Conservation (phyloP, 148 eudicot species). For the Camellia granthamiana region DNA sequence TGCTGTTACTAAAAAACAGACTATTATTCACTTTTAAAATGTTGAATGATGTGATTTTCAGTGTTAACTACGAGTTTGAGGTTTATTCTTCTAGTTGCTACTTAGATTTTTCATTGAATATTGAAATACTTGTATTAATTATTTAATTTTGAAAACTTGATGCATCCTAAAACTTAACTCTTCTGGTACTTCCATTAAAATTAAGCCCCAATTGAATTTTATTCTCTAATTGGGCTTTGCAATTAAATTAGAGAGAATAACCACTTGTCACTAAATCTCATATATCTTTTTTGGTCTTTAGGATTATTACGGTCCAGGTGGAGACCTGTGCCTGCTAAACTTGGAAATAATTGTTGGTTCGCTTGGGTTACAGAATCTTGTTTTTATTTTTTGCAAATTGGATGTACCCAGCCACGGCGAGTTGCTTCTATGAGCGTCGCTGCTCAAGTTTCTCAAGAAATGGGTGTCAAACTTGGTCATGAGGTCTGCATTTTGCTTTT, state of each 20-base stretch:
- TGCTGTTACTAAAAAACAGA: background rate
- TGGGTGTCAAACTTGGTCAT: conserved; percentile 80
- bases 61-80: background rate
- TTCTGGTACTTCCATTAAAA: background rate
- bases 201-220: background rate
- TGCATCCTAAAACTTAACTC: background rate
- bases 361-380: background rate
- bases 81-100: background rate
- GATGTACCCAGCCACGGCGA: conserved; percentile 88
- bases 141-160: background rate
- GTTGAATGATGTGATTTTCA: background rate
- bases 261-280: background rate
- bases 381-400: conserved; percentile 40
- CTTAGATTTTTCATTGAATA: too few species aligned
- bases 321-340: background rate
- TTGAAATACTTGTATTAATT: background rate
- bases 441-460: conserved; percentile 72
- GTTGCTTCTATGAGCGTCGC: conserved; percentile 95
- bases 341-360: background rate
- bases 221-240: background rate
- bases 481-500: conserved; percentile 49
- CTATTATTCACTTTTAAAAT: background rate
- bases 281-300: background rate
- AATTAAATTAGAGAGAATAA: background rate
- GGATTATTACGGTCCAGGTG: background rate